phyloP scores from a whole-genome alignment of 345 rosid species.

The Citrus medica region DNA sequence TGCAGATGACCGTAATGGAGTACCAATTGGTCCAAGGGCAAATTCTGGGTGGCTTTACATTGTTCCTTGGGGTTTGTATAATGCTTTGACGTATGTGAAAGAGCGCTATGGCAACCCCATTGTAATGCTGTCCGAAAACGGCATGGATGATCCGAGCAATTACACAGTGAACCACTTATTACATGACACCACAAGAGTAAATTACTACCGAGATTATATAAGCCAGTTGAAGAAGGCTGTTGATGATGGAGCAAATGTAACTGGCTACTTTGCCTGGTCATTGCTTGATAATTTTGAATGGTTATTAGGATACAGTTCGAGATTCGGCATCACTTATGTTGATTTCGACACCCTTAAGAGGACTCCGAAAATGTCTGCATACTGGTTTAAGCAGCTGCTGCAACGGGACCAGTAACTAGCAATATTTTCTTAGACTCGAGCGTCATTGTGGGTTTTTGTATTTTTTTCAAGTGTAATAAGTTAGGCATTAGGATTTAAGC shows the following conservation, averaged over 20 bases:
- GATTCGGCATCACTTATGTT: conserved; percentile 53
- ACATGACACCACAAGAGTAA: conserved; percentile 43
- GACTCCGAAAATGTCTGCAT: conserved; percentile 61
- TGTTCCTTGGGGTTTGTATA: conserved; percentile 71
- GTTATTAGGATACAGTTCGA: conserved; percentile 49
- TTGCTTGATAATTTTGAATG: conserved; percentile 67
- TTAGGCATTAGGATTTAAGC: neutral
- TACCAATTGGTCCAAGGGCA: conserved; percentile 49
- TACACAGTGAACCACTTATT: conserved; percentile 26
- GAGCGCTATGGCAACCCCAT: conserved; percentile 46
- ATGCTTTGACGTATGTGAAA: conserved; percentile 45
- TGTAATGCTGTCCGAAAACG: conserved; percentile 53
- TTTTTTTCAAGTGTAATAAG: neutral
- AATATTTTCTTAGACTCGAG: neutral
- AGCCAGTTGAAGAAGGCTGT: conserved; percentile 44
- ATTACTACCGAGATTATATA: conserved; percentile 43
- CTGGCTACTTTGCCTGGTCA: conserved; percentile 69
- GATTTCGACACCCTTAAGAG: conserved; percentile 44
- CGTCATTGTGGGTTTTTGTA: neutral
- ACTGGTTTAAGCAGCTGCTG: conserved; percentile 51
- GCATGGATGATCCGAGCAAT: conserved; percentile 66
- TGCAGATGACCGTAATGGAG: conserved; percentile 44
- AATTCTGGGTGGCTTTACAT: conserved; percentile 57
- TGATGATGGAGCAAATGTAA: conserved; percentile 57
- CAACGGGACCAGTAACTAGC: neutral